A percentile compares a stretch with the other conserved stretches of the same genome.
phyloP scores from a whole-genome alignment of 2,329 filamentous ascomycete genomes.

The Colletotrichum sp. region DNA sequence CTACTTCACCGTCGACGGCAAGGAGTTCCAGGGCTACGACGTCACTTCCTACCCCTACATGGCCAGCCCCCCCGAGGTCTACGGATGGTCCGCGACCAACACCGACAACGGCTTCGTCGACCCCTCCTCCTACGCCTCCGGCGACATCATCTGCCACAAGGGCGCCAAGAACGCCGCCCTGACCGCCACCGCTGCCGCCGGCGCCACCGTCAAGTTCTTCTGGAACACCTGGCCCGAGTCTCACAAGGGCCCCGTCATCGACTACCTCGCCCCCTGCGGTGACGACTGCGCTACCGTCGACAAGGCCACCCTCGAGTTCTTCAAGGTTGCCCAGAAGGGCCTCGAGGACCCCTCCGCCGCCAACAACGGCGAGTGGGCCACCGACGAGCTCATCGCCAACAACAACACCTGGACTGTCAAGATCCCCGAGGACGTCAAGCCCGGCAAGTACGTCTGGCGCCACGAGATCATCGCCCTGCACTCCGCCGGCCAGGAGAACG shows the following conservation, averaged over 20 bases:
- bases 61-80: conserved; percentile 30
- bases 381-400: conserved; percentile 54
- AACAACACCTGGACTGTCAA: conserved; percentile 50
- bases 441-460: conserved; percentile 60
- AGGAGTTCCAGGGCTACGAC: conserved; percentile 32
- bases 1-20: conserved; percentile 30
- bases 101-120: conserved; percentile 50
- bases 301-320: conserved; percentile 57
- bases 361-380: conserved; percentile 56
- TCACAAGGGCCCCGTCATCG: conserved; percentile 66
- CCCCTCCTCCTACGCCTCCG: conserved; percentile 40
- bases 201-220: conserved; percentile 60
- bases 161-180: conserved; percentile 42
- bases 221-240: conserved; percentile 72
- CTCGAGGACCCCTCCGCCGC: conserved; percentile 35
- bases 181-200: conserved; percentile 58
- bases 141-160: conserved; percentile 56
- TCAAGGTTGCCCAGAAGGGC: conserved; percentile 64
- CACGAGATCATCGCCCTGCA: conserved; percentile 63
- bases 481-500: conserved; percentile 41
- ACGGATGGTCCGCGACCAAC: conserved; percentile 23
- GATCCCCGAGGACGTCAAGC: conserved; percentile 49
- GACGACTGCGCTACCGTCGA: conserved; percentile 58
- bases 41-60: conserved; percentile 28
- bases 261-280: conserved; percentile 63